Evolutionary conservation across 805 yeast genomes (phyloP).

Genomic region (Candida anglica): DNA sequence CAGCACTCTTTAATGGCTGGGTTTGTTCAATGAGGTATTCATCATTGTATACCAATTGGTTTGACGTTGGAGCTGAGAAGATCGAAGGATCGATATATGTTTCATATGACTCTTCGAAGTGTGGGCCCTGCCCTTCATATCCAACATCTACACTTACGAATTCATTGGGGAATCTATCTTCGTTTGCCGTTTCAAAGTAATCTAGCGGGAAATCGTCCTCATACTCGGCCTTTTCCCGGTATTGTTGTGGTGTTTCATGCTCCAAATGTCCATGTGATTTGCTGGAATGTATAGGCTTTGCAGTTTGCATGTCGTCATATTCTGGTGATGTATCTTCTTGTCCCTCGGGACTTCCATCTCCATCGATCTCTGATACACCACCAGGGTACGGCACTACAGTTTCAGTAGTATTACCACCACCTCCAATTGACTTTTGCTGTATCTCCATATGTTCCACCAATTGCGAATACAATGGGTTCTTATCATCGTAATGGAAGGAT

Average conservation of each 20-base stretch:
- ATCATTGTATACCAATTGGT: constrained; percentile 36
- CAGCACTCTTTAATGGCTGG: constrained; percentile 37
- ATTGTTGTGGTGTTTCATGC: constrained; percentile 20
- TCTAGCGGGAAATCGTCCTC: constrained; percentile 74
- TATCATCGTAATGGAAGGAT: constrained; percentile 64
- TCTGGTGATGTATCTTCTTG: background rate
- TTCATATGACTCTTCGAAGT: constrained; percentile 17
- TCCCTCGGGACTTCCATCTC: background rate
- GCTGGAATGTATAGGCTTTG: background rate
- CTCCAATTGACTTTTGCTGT: constrained; percentile 12
- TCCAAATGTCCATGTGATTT: constrained; percentile 9
- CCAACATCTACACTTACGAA: constrained; percentile 19
- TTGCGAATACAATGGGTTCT: constrained; percentile 51
- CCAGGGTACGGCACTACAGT: too few species aligned
- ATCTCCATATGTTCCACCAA: constrained; percentile 40
- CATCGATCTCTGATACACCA: background rate
- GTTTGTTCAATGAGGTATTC: constrained; percentile 52
- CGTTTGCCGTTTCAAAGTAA: constrained; percentile 47
- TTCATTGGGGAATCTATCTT: constrained; percentile 11
- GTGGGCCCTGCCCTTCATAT: background rate
- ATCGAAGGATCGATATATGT: constrained; percentile 13
- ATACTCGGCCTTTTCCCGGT: constrained; percentile 23
- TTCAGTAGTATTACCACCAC: constrained; percentile 3
- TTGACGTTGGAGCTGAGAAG: constrained; percentile 14
- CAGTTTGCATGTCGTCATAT: background rate